Conservation (phyloP, 2,329 filamentous ascomycete species). For the Apiospora arundinis region DNA sequence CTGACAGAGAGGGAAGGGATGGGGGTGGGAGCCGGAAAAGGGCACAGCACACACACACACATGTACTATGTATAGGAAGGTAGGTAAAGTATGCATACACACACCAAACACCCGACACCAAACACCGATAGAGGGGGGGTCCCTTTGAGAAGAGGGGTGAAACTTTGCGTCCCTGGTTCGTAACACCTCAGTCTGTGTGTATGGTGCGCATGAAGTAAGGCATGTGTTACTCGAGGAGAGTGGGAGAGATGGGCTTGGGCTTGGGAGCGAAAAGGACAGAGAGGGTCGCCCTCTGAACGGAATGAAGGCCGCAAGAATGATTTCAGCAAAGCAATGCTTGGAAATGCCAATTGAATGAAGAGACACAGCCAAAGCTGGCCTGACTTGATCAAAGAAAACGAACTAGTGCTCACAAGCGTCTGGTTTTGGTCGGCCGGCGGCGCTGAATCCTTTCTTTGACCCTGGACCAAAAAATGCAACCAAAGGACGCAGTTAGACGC, state of each 20-base stretch:
- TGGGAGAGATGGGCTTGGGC: background rate
- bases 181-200: conserved; percentile 11
- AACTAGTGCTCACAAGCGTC: conserved; percentile 14
- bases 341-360: conserved; percentile 16
- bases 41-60: background rate
- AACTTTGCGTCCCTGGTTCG: conserved; percentile 17
- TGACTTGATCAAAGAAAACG: conserved; percentile 15
- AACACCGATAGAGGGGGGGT: background rate
- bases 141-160: conserved; percentile 16
- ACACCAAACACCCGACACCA: conserved; percentile 1
- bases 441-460: conserved; percentile 16
- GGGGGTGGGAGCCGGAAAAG: conserved; percentile 1
- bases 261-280: conserved; percentile 6
- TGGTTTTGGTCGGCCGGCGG: background rate
- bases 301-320: conserved; percentile 17
- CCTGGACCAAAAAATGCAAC: conserved; percentile 2
- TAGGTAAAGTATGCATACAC: background rate
- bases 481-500: conserved; percentile 17
- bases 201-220: background rate
- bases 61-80: background rate
- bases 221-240: background rate
- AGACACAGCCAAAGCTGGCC: background rate
- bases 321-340: conserved; percentile 17
- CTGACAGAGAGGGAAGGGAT: conserved; percentile 20
- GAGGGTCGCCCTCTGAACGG: background rate